Evolutionary conservation across 441 rosid genomes (phyloP), one percentile per base, ranked within the genome.

Genomic region (Adansonia madagascariensis): DNA sequence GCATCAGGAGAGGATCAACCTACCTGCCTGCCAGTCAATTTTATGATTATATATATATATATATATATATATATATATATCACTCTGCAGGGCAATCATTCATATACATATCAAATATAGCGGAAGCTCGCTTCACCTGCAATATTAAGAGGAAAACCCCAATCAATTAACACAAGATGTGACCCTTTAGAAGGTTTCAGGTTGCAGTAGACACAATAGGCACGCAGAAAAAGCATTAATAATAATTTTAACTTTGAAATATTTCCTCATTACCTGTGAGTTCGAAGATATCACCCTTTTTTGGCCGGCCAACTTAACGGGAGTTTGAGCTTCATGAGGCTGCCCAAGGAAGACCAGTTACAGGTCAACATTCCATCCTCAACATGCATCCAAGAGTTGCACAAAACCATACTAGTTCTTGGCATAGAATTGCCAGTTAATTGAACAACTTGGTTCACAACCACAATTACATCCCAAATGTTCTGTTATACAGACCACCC

Each of bases 391-490:
- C 56, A 27, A 39, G 64, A 57, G 35, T 12, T 43, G 76, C 79
- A 71, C 20, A 12, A 14, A 50, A 14, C 1, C 69, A 15, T 22
- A 18, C 24, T 63, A 67, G 69, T 70, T 79, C 5, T 73, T 65
- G 49, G 70, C 74, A 22, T 53, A 68, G 65, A 80, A 75, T 71
- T 74, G 72, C 81, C 82, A 75, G 69, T 81, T 74, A 79, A 62
- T 75, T 47, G 35, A 60, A 76, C 62, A 66, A 55, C 27, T 63
- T 47, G 67, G 77, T 44, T 77, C 79, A 31, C 77, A 44, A 15
- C 71, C 77, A 72, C 24, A 66, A 74, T 94, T 85, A 92, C 91
- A 92, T 91, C 82, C 94, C 93, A 83, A 86, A 95, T 69, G 95
- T 87, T 82, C 94, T 85, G 84, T 85, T 90, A 77, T 92, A 94